These are phyloP conservation scores for Populus euphratica DNA, from an alignment of 345 rosid species.

Conservation along the genomic window DNA sequence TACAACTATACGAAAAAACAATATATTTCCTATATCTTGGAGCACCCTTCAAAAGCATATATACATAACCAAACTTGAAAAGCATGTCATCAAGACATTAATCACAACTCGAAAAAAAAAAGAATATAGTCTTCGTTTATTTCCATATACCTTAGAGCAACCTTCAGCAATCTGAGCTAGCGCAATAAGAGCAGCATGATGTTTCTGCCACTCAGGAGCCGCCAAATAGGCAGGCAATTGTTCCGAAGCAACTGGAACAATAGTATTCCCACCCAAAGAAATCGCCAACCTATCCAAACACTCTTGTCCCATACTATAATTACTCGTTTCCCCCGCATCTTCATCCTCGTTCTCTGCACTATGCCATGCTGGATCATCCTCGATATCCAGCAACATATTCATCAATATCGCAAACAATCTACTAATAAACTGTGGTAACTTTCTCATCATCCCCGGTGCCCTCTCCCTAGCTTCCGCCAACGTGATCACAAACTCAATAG, in stretches of 20 bases:
- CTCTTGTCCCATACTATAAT: conserved; percentile 93
- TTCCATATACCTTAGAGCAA: conserved; percentile 69
- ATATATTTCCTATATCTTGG: background rate
- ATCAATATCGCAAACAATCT: conserved; percentile 81
- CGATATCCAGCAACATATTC: conserved; percentile 87
- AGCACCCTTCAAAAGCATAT: background rate
- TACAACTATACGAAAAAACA: background rate
- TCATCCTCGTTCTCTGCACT: conserved; percentile 86
- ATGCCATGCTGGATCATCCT: conserved; percentile 94
- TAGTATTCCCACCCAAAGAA: conserved; percentile 91
- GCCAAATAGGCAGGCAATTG: conserved; percentile 82
- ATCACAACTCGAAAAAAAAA: background rate
- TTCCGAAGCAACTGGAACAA: conserved; percentile 95
- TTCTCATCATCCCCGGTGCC: conserved; percentile 99
- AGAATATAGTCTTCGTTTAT: background rate
- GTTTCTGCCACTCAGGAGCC: conserved; percentile 98
- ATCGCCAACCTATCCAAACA: conserved; percentile 94
- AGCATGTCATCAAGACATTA: background rate
- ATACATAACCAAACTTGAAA: background rate
- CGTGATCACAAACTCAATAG: conserved; percentile 90
- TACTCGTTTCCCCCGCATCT: conserved; percentile 93
- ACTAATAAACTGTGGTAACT: conserved; percentile 88
- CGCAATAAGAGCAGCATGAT: conserved; percentile 92
- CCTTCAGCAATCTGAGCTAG: conserved; percentile 99
- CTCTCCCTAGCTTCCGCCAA: conserved; percentile 95